Base-by-base conservation (phyloP, 805 yeast species). In the Saturnispora serradocipensis region DNA sequence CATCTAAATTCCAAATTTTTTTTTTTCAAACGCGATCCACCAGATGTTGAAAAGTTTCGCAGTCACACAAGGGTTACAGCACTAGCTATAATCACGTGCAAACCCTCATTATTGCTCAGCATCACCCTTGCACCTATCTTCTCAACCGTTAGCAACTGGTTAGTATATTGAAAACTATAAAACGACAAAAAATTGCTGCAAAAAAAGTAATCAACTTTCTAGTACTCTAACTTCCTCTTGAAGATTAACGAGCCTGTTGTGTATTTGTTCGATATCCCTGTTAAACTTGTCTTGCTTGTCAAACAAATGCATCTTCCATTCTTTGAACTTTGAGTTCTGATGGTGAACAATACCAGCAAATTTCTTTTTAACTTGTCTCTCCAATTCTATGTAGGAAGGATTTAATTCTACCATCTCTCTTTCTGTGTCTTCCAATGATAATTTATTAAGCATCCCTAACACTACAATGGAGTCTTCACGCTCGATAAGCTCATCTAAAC, bases 271-370 rank as follows among this genome's bases (percentile, higher is more conserved):
- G 52, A 84, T 74, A 50, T 78, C 84, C 43, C 69, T 64, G 57
- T 83, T 83, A 56, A 79, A 75, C 49, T 64, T 64, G n/a, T 67
- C 69, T 64, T 84, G 89, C 59, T 77, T 77, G 18, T 70, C 71
- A 47, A 76, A 70, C 46, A 85, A 67, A 0, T 77, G 77, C 51
- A 64, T 66, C 59, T 81, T 81, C 87, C 88, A 82, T 32, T 75
- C 80, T 59, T 76, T 77, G 56, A 83, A 82, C 55, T 77, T 74
- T 45, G 62, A 67, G 54, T 82, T 87, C 60, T 84, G 84, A 3
- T 59, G 51, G 13, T 66, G 61, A 42, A 79, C 74, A 24, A 72
- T 61, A 18, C 69, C 74, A 22, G 72, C 67, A 49, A 74, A 76
- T 51, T 67, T 70, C 52, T 65, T 68, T 58, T 74, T 76, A 56